Evolutionary conservation across 2,329 filamentous ascomycete species (phyloP).

Genomic region (Sporothrix variecibatus): DNA sequence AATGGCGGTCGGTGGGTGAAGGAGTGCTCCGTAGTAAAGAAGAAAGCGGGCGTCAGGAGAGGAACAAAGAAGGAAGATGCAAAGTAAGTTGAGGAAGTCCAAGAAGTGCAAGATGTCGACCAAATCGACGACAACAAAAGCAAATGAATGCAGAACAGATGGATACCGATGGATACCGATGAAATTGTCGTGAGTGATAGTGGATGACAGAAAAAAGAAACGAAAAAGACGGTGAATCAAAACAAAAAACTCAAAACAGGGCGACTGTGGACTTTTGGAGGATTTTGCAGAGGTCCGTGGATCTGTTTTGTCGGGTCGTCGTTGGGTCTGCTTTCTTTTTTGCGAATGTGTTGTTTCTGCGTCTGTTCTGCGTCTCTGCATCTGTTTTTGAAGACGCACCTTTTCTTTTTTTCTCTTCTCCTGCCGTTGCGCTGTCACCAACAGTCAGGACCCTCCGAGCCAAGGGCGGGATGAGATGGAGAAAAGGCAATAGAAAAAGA

Average conservation of each 20-base stretch:
- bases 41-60: not conserved
- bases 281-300: not conserved
- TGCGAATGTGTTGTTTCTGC: not conserved
- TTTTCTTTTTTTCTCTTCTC: not conserved
- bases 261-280: not conserved
- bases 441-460: not conserved
- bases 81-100: not conserved
- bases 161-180: not conserved
- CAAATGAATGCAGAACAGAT: not conserved
- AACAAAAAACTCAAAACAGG: not conserved
- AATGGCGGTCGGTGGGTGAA: not conserved
- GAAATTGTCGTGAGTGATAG: not conserved
- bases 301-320: not conserved
- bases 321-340: not conserved
- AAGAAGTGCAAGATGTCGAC: not conserved
- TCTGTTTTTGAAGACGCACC: not conserved
- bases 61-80: not conserved
- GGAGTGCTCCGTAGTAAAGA: not conserved
- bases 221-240: not conserved
- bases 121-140: not conserved
- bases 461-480: not conserved
- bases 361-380: not conserved
- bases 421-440: not conserved
- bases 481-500: not conserved
- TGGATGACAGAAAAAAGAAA: conserved; percentile 1